Percentiles rank a stretch among this genome's conserved stretches.
These are phyloP conservation scores for Lojkania enalia DNA, from an alignment of 2,329 filamentous ascomycete genomes.

Conservation along the genomic window DNA sequence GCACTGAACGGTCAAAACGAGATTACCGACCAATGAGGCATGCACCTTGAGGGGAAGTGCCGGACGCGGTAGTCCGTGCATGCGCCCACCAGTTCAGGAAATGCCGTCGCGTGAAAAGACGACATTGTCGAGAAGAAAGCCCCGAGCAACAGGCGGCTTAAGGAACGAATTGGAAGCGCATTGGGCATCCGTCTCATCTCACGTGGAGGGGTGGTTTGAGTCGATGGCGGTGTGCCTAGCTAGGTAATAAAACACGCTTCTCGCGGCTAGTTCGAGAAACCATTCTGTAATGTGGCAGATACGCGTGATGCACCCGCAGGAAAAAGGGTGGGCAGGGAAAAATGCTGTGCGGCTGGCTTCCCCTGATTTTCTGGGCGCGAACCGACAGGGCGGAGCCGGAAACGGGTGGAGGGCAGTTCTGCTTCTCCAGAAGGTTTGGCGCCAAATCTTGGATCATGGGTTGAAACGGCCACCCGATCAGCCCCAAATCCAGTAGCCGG, in stretches of 20 bases:
- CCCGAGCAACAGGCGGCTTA: background rate
- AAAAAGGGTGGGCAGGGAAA: constrained; percentile 1
- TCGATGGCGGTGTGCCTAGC: background rate
- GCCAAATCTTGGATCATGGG: constrained; percentile 16
- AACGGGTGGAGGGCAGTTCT: constrained; percentile 25
- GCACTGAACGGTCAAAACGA: background rate
- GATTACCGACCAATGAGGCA: background rate
- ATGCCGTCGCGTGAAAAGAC: background rate
- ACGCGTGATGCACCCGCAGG: constrained; percentile 1
- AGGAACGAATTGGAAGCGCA: background rate
- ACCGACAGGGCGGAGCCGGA: constrained; percentile 38
- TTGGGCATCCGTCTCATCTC: constrained; percentile 1
- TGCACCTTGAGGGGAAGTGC: background rate
- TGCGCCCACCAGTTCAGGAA: background rate
- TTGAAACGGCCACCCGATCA: constrained; percentile 30
- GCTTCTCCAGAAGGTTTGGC: constrained; percentile 16
- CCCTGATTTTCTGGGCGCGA: constrained; percentile 15
- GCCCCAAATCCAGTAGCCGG: constrained; percentile 27
- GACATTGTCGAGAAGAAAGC: background rate
- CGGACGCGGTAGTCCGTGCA: background rate
- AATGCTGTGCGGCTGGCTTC: too few relatives aligned
- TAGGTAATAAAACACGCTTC: constrained; percentile 7
- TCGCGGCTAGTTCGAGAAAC: constrained; percentile 3
- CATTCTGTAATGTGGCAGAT: background rate
- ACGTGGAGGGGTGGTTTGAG: constrained; percentile 1